phyloP scores from a whole-genome alignment of 1,139 yeast genomes.

The Yamadazyma mexicana region DNA sequence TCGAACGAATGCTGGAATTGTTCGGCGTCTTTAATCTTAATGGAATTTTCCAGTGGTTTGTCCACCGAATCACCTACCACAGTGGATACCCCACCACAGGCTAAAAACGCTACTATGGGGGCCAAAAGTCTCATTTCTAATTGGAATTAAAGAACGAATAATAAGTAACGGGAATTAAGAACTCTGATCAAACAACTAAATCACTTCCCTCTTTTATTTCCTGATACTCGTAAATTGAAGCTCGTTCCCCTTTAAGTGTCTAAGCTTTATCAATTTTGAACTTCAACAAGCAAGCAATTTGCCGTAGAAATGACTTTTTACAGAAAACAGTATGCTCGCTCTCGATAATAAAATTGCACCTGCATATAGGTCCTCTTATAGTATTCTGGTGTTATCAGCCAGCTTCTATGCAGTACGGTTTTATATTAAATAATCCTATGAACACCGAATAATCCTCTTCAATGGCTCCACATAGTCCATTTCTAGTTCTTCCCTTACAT shows the following conservation, averaged over 20 bases:
- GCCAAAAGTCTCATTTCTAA: neutral
- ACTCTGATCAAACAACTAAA: too few species aligned
- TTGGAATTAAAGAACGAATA: too few species aligned
- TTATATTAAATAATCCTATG: too few species aligned
- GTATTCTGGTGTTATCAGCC: too few species aligned
- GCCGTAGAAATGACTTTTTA: neutral
- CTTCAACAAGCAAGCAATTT: too few species aligned
- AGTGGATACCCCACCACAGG: neutral
- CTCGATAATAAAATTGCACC: neutral
- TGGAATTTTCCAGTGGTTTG: neutral
- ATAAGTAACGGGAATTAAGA: too few species aligned
- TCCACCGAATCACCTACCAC: neutral
- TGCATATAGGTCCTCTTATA: neutral
- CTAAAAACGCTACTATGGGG: neutral
- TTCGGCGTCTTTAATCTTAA: constrained; percentile 14
- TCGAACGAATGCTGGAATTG: constrained; percentile 23
- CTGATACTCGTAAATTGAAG: too few species aligned
- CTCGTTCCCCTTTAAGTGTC: too few species aligned
- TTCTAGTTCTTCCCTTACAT: constrained; percentile 66
- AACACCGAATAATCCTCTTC: constrained; percentile 37
- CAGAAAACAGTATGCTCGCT: too few species aligned
- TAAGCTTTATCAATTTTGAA: too few species aligned
- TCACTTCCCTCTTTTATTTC: too few species aligned
- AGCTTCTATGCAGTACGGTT: too few species aligned
- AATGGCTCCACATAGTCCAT: constrained; percentile 67